Evolutionary conservation across 2,329 filamentous ascomycete species (phyloP).

Genomic region (Stachybotrys chartarum): DNA sequence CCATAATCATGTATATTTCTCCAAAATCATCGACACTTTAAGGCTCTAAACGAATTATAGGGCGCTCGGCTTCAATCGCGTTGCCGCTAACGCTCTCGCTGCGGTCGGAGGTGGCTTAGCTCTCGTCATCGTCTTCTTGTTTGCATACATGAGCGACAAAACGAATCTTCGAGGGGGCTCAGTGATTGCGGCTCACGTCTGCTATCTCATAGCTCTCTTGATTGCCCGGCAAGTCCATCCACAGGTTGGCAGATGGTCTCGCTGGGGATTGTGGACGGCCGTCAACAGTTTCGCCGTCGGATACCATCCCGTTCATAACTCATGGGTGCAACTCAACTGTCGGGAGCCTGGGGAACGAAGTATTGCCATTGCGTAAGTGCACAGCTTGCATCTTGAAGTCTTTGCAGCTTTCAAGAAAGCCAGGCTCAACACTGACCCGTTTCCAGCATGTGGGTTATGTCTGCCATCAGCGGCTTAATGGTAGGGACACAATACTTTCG

Average conservation of each 20-base stretch:
- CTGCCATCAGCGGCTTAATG: constrained; percentile 39
- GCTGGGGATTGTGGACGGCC: constrained; percentile 41
- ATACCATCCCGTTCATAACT: constrained; percentile 44
- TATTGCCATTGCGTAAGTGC: constrained; percentile 33
- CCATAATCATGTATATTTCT: constrained; percentile 28
- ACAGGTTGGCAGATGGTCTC: constrained; percentile 37
- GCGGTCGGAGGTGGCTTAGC: constrained; percentile 32
- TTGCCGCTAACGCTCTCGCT: constrained; percentile 38
- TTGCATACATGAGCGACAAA: constrained; percentile 38
- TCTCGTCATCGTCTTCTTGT: constrained; percentile 37
- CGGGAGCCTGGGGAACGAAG: constrained; percentile 35
- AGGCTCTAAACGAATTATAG: constrained; percentile 8
- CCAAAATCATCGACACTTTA: neutral
- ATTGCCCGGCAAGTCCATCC: constrained; percentile 32
- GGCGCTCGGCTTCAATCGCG: constrained; percentile 35
- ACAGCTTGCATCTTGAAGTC: constrained; percentile 5
- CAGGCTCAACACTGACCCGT: neutral
- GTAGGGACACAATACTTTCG: constrained; percentile 41
- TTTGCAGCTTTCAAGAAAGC: neutral
- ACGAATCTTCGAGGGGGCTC: constrained; percentile 29
- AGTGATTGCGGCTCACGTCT: constrained; percentile 35
- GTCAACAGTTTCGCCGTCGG: constrained; percentile 42
- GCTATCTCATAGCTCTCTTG: constrained; percentile 37
- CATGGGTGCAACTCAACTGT: constrained; percentile 44
- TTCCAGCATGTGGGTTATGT: constrained; percentile 35